phyloP scores from a whole-genome alignment of 2,329 filamentous ascomycete species.

The Scedosporium aurantiacum region DNA sequence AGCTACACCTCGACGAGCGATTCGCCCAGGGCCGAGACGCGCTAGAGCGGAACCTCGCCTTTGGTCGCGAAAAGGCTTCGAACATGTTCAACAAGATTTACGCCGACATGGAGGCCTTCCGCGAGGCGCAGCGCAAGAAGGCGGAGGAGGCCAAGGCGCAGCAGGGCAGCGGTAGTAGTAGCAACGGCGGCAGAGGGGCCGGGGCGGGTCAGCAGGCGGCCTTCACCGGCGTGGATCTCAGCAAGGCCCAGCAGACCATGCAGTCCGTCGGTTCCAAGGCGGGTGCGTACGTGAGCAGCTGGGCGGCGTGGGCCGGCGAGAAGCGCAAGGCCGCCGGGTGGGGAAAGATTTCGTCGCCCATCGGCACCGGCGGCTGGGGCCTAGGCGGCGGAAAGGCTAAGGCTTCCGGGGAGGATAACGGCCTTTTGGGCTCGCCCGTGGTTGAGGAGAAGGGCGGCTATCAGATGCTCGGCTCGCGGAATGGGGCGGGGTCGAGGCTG shows the following conservation, averaged over 20 bases:
- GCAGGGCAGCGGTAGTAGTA: not conserved
- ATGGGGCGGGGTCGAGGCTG: not conserved
- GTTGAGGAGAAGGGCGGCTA: not conserved
- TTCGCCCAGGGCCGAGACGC: conserved; percentile 75
- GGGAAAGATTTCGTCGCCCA: not conserved
- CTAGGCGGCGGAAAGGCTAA: not conserved
- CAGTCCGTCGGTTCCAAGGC: conserved; percentile 44
- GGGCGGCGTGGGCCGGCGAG: conserved; percentile 62
- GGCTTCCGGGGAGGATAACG: not conserved
- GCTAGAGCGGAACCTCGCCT: conserved; percentile 78
- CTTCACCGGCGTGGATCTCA: conserved; percentile 16
- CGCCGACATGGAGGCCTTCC: conserved; percentile 66
- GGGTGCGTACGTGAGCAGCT: conserved; percentile 55
- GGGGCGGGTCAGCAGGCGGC: conserved; percentile 10
- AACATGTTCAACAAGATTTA: conserved; percentile 81
- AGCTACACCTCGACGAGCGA: conserved; percentile 85
- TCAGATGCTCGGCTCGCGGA: not conserved
- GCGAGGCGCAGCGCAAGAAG: conserved; percentile 32
- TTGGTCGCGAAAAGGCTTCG: conserved; percentile 78
- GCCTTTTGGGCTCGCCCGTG: not conserved
- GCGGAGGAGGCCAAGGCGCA: conserved; percentile 24
- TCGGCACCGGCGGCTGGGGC: not conserved
- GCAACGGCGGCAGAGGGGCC: not conserved
- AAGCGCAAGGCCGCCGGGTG: conserved; percentile 51
- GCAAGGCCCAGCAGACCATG: conserved; percentile 33